Percentiles rank a stretch among this genome's conserved stretches.
Evolutionary conservation across 148 eudicot species (phyloP).

Genomic region (Bassia scoparia): DNA sequence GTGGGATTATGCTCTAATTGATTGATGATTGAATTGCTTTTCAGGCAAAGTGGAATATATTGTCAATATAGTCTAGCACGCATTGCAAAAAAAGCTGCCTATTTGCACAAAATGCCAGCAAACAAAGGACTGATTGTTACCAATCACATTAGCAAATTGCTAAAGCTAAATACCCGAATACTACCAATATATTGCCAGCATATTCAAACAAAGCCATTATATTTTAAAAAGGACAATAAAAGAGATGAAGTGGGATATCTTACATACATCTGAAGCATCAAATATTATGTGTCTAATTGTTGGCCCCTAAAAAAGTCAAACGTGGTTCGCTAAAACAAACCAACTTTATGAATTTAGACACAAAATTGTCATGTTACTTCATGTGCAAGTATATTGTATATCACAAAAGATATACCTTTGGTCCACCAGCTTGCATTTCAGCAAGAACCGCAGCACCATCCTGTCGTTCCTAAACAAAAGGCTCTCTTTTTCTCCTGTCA

Average conservation of each 20-base stretch:
- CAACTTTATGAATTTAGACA: not conserved
- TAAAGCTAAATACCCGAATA: no score
- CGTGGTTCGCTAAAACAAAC: not conserved
- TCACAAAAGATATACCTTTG: constrained; percentile 46
- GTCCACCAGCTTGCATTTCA: constrained; percentile 68
- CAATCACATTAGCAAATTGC: no score
- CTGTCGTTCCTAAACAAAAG: constrained; percentile 74
- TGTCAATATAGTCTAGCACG: no score
- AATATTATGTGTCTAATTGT: not conserved
- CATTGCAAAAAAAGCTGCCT: no score
- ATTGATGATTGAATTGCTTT: no score
- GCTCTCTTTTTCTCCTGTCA: constrained; percentile 86
- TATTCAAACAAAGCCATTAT: not conserved
- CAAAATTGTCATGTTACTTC: not conserved
- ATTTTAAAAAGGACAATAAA: not conserved
- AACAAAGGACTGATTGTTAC: no score
- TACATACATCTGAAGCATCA: not conserved
- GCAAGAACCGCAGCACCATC: constrained; percentile 88
- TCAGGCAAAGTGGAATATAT: no score
- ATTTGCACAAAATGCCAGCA: no score
- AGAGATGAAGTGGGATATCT: not conserved
- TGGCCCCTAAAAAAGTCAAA: not conserved
- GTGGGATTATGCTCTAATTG: no score
- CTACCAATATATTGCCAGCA: not conserved
- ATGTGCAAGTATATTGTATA: constrained; percentile 3